A percentile compares a stretch with the other conserved stretches of the same genome.
Evolutionary conservation across 352 stramenopile genomes (phyloP).

Genomic region (Poterioochromonas sp.): DNA sequence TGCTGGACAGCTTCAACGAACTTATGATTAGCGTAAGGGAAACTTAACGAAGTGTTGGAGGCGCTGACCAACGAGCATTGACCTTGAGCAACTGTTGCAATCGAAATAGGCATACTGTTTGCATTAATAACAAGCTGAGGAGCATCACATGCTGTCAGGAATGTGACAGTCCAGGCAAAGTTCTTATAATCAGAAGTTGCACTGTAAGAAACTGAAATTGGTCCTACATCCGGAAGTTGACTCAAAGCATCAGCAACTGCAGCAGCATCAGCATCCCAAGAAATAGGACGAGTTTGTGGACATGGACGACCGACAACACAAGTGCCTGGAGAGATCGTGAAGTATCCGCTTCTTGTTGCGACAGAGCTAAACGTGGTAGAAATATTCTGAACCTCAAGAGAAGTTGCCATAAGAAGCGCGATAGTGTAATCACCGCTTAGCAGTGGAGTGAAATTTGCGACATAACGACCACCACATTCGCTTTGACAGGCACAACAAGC

Average conservation of each 20-base stretch:
- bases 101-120: conserved; percentile 39
- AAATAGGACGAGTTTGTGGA: conserved; percentile 46
- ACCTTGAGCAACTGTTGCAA: conserved; percentile 45
- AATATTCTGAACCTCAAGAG: conserved; percentile 35
- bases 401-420: conserved; percentile 45
- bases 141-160: conserved; percentile 56
- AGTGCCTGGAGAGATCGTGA: not conserved
- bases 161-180: conserved; percentile 50
- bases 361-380: not conserved
- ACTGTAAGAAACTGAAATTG: conserved; percentile 34
- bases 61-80: conserved; percentile 37
- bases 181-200: conserved; percentile 42
- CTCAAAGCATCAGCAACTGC: conserved; percentile 59
- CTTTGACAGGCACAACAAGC: conserved; percentile 25
- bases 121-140: conserved; percentile 62
- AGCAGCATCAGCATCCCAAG: conserved; percentile 64
- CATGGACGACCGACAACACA: not conserved
- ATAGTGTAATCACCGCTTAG: conserved; percentile 71
- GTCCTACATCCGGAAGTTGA: conserved; percentile 51
- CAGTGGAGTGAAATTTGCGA: conserved; percentile 66
- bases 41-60: not conserved
- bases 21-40: conserved; percentile 31
- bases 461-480: conserved; percentile 62
- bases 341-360: conserved; percentile 9
- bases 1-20: conserved; percentile 36